Evolutionary conservation across 1,284 basidiomycete species (phyloP).

Genomic region (Ustilago sp.): DNA sequence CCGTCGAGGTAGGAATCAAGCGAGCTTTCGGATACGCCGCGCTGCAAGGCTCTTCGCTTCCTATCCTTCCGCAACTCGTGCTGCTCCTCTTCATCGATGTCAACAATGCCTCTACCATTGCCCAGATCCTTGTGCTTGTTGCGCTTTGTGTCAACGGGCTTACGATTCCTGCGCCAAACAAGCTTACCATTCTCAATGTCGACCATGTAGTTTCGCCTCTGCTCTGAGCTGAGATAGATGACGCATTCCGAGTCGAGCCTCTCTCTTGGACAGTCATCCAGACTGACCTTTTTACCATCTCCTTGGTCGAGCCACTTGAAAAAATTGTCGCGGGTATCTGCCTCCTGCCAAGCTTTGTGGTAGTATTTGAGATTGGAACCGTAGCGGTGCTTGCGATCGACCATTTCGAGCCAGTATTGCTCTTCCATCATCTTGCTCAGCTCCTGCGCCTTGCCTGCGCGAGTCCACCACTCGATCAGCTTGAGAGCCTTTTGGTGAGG

Average conservation of each 20-base stretch:
- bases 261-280: constrained; percentile 77
- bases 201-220: constrained; percentile 80
- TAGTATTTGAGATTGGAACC: constrained; percentile 65
- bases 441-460: constrained; percentile 56
- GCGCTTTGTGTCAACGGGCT: constrained; percentile 72
- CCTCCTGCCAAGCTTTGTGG: constrained; percentile 54
- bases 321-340: constrained; percentile 59
- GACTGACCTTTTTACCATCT: constrained; percentile 76
- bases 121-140: constrained; percentile 63
- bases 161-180: constrained; percentile 78
- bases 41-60: constrained; percentile 32
- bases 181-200: constrained; percentile 76
- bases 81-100: constrained; percentile 58
- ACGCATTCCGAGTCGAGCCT: constrained; percentile 77
- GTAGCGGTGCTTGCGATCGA: constrained; percentile 61
- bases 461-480: constrained; percentile 60
- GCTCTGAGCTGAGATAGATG: constrained; percentile 72
- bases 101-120: constrained; percentile 66
- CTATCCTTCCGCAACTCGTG: constrained; percentile 33
- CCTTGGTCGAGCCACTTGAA: constrained; percentile 78
- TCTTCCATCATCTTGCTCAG: constrained; percentile 63
- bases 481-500: constrained; percentile 46
- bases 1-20: constrained; percentile 37
- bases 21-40: constrained; percentile 45
- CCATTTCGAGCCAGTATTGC: constrained; percentile 63